phyloP scores from a whole-genome alignment of 208 protist genomes.

The Leishmania arabica region DNA sequence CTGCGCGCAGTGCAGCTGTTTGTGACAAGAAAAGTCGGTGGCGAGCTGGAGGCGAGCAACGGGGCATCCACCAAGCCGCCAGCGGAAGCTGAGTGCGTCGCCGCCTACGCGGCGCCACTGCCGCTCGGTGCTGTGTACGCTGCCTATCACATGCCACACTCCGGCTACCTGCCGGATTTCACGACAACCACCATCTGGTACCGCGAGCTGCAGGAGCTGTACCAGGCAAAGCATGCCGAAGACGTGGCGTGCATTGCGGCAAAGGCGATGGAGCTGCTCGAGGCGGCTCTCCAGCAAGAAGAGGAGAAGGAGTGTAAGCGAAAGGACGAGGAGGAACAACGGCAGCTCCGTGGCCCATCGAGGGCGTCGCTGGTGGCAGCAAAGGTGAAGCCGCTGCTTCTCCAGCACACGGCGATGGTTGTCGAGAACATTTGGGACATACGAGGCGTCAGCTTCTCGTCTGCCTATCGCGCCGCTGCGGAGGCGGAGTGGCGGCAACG shows the following conservation, averaged over 20 bases:
- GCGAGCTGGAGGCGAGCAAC: background rate
- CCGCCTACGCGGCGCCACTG: background rate
- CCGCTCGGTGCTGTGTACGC: background rate
- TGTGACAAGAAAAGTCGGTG: conserved; percentile 10
- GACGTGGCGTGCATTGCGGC: conserved; percentile 44
- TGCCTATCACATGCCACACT: conserved; percentile 65
- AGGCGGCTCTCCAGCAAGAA: background rate
- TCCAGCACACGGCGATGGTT: conserved; percentile 1
- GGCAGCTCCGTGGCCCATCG: no score
- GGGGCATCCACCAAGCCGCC: background rate
- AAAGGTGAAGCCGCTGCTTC: conserved; percentile 13
- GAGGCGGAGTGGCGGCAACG: conserved; percentile 20
- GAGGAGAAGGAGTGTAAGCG: background rate
- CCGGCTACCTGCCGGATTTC: conserved; percentile 95
- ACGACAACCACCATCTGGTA: conserved; percentile 94
- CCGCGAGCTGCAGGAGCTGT: conserved; percentile 86
- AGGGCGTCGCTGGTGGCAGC: background rate
- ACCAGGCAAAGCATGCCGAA: conserved; percentile 49
- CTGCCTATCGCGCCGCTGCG: conserved; percentile 1
- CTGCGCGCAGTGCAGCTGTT: conserved; percentile 26
- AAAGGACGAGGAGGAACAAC: background rate
- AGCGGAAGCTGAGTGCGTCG: background rate
- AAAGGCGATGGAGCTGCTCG: conserved; percentile 28
- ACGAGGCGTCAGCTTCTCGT: conserved; percentile 29
- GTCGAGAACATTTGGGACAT: conserved; percentile 57